Conservation (phyloP, 495 filamentous ascomycete genomes). For the Hypoxylon intermedium region DNA sequence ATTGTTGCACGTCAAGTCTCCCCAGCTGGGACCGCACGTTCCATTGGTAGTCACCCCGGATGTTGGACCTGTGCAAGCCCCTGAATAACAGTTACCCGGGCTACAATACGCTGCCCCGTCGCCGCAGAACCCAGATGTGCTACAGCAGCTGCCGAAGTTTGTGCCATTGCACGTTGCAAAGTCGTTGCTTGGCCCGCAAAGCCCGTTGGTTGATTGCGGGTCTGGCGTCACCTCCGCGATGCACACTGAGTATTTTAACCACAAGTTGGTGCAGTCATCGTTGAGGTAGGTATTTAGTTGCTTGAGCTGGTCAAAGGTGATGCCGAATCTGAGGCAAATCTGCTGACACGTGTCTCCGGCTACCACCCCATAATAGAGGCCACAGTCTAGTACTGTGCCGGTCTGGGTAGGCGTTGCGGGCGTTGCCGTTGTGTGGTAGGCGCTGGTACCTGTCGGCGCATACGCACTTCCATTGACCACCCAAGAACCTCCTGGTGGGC, state of each 20-base stretch:
- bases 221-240: not conserved
- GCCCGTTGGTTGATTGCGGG: not conserved
- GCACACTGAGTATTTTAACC: not conserved
- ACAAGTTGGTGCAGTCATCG: not conserved
- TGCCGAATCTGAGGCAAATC: not conserved
- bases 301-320: not conserved
- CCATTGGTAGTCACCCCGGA: not conserved
- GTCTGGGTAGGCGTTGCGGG: slow-evolving; percentile 13
- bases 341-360: not conserved
- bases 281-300: not conserved
- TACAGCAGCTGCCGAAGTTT: not conserved
- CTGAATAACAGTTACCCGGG: not conserved
- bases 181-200: not conserved
- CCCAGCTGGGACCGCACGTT: not conserved
- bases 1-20: not conserved
- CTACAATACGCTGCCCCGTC: not conserved
- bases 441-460: not conserved
- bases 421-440: slow-evolving; percentile 12
- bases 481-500: no score
- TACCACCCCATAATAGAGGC: not conserved
- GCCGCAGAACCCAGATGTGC: not conserved
- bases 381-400: not conserved
- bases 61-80: no score
- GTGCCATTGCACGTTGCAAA: no score
- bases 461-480: not conserved